Percentiles rank a stretch among this genome's conserved stretches.
Conservation (phyloP, 1,284 basidiomycete genomes). For the Xerocomus amazonicus region DNA sequence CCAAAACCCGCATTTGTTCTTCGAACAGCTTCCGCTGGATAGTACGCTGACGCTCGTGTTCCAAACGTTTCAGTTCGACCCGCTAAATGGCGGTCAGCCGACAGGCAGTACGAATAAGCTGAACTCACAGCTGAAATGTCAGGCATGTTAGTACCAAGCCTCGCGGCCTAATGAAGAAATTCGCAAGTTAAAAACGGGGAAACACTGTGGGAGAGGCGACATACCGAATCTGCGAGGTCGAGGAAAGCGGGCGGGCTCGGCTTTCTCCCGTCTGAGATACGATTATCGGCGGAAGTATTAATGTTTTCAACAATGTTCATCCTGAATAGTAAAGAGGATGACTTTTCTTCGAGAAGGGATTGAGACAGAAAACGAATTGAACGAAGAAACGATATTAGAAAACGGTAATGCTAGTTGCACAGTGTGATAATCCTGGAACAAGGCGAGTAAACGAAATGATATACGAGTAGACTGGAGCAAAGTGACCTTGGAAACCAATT, state of each 20-base stretch:
- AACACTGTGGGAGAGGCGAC: constrained; percentile 32
- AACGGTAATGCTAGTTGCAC: constrained; percentile 63
- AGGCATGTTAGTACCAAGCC: constrained; percentile 77
- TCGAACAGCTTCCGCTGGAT: constrained; percentile 88
- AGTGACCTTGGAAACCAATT: constrained; percentile 63
- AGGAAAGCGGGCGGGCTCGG: constrained; percentile 85
- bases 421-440: constrained; percentile 54
- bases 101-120: neutral
- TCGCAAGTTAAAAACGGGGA: constrained; percentile 20
- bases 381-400: constrained; percentile 52
- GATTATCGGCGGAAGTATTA: constrained; percentile 69
- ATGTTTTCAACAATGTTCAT: constrained; percentile 69
- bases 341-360: constrained; percentile 49
- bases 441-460: constrained; percentile 11
- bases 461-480: constrained; percentile 9
- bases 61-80: constrained; percentile 84
- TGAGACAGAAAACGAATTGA: constrained; percentile 53
- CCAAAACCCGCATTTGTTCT: constrained; percentile 88
- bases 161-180: constrained; percentile 55
- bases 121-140: constrained; percentile 75
- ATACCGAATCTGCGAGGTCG: constrained; percentile 84
- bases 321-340: constrained; percentile 46
- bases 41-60: constrained; percentile 84
- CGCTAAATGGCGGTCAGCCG: constrained; percentile 46
- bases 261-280: constrained; percentile 65